Conservation (phyloP, 257 asterid species). For the Solanum corneliomulleri region DNA sequence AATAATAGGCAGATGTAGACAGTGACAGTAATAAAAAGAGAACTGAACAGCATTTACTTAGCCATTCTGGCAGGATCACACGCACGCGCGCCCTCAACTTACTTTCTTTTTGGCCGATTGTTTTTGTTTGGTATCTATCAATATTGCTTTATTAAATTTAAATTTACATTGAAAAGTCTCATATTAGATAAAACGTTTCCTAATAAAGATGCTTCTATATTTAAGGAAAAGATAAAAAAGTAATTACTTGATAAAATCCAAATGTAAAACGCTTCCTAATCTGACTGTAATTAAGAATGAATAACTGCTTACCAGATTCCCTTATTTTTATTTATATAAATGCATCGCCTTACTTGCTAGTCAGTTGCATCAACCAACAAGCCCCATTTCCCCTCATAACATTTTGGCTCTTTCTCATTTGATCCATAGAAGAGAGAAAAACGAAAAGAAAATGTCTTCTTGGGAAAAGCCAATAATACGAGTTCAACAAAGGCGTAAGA, state of each 20-base stretch:
- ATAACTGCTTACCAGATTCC: too few relatives aligned
- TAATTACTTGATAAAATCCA: too few relatives aligned
- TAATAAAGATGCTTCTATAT: too few relatives aligned
- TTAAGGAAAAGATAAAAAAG: too few relatives aligned
- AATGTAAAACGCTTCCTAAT: too few relatives aligned
- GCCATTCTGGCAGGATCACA: constrained; percentile 23
- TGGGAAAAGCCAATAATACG: constrained; percentile 5
- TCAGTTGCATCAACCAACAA: constrained; percentile 7
- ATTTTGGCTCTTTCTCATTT: neutral
- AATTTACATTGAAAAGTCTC: too few relatives aligned
- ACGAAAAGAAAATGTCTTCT: neutral
- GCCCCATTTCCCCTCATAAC: neutral
- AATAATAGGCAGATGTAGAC: neutral
- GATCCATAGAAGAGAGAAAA: neutral
- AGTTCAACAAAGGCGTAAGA: constrained; percentile 34
- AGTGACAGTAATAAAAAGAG: constrained; percentile 10
- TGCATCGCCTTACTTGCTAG: neutral
- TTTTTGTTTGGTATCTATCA: too few relatives aligned
- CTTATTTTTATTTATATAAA: neutral
- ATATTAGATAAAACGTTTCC: rapidly evolving
- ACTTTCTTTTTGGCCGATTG: rapidly evolving
- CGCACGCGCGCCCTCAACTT: constrained; percentile 23
- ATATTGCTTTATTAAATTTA: too few relatives aligned
- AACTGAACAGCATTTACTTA: constrained; percentile 8
- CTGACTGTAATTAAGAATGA: too few relatives aligned